Conservation (phyloP, 352 stramenopile genomes). For the Thraustochytrium striatum region DNA sequence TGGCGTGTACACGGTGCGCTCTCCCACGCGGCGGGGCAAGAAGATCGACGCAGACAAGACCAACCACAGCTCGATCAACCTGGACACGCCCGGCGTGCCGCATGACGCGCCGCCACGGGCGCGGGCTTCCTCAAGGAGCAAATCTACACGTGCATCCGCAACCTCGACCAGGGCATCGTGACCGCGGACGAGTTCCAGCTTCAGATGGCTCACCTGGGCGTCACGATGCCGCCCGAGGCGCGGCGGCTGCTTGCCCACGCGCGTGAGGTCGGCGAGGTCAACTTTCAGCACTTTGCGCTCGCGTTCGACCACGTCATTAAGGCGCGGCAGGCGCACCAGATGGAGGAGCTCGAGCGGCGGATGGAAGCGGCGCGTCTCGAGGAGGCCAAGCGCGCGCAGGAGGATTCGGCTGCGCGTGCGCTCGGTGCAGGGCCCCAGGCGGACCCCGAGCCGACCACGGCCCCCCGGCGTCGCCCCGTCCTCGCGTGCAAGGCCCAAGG, state of each 20-base stretch:
- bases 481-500: neutral
- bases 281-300: conserved; percentile 31
- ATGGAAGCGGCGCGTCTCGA: too few species aligned
- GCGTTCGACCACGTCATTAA: conserved; percentile 30
- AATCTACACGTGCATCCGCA: conserved; percentile 26
- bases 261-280: neutral
- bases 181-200: neutral
- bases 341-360: neutral
- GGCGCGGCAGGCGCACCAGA: neutral
- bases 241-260: neutral
- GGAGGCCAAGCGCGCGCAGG: neutral
- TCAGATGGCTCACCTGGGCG: neutral
- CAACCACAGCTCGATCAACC: too few species aligned
- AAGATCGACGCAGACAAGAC: too few species aligned
- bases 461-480: neutral
- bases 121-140: conserved; percentile 13
- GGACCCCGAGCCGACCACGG: neutral
- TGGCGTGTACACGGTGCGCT: neutral
- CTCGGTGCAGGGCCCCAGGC: neutral
- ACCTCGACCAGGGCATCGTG: conserved; percentile 14
- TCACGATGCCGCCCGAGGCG: neutral
- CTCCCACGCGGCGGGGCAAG: too few species aligned
- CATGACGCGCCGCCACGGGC: too few species aligned
- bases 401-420: neutral
- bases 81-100: too few species aligned